phyloP scores from a whole-genome alignment of 2,329 filamentous ascomycete species.

The Exophiala viscosa region DNA sequence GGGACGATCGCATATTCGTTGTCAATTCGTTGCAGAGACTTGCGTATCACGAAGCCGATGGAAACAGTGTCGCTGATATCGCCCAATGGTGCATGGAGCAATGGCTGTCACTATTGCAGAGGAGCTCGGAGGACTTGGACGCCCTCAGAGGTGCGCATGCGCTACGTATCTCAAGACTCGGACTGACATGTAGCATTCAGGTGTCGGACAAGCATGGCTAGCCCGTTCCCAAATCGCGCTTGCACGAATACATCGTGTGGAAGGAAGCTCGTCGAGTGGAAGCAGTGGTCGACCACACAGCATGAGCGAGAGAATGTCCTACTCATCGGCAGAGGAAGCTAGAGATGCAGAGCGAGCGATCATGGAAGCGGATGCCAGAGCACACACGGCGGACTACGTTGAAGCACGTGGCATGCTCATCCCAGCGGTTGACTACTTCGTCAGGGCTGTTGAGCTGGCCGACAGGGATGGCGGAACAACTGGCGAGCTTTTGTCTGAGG shows the following conservation, averaged over 20 bases:
- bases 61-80: conserved; percentile 44
- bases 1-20: conserved; percentile 14
- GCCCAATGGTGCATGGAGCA: conserved; percentile 49
- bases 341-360: conserved; percentile 30
- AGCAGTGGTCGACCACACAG: conserved; percentile 30
- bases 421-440: conserved; percentile 51
- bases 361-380: conserved; percentile 37
- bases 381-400: conserved; percentile 45
- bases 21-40: conserved; percentile 42
- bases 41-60: conserved; percentile 49
- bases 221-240: conserved; percentile 49
- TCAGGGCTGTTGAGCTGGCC: conserved; percentile 45
- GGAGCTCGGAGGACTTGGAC: conserved; percentile 43
- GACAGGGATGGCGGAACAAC: conserved; percentile 36
- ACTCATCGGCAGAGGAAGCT: conserved; percentile 29
- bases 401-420: conserved; percentile 51
- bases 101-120: conserved; percentile 44
- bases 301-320: conserved; percentile 13
- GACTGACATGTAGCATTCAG: conserved; percentile 30
- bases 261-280: conserved; percentile 36
- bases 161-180: conserved; percentile 5
- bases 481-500: conserved; percentile 45
- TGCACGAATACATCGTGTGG: conserved; percentile 46
- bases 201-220: conserved; percentile 51
- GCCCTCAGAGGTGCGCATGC: conserved; percentile 40